These are phyloP conservation scores for Suhomyces sp. DNA, from an alignment of 805 yeast species.

Conservation along the genomic window DNA sequence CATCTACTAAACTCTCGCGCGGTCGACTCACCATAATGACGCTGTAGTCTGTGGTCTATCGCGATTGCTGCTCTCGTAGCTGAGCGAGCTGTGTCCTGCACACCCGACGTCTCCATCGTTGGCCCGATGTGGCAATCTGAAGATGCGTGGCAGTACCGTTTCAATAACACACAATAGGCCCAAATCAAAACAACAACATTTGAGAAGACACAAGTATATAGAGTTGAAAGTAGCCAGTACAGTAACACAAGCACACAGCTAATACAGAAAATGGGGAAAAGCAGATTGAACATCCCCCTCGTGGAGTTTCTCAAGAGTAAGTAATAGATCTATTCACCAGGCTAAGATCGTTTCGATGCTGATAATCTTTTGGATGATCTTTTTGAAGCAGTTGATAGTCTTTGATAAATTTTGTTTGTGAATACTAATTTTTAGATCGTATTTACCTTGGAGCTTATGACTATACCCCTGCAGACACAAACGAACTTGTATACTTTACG, in stretches of 20 bases:
- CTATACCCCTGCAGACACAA: constrained; percentile 70
- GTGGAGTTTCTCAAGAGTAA: constrained; percentile 44
- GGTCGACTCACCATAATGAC: neutral
- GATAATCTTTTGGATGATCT: neutral
- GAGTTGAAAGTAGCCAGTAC: neutral
- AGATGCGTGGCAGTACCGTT: neutral
- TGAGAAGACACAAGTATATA: neutral
- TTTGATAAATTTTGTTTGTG: constrained; percentile 25
- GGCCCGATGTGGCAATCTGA: neutral
- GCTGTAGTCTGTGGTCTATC: neutral
- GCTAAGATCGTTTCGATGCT: neutral
- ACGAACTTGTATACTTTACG: constrained; percentile 77
- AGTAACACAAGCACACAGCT: neutral
- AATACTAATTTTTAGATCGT: constrained; percentile 39
- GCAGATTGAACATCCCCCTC: constrained; percentile 28
- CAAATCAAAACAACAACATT: constrained; percentile 3
- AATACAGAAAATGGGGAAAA: constrained; percentile 14
- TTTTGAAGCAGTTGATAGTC: neutral
- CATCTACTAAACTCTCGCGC: neutral
- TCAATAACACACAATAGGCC: constrained; percentile 3
- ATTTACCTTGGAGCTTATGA: constrained; percentile 91
- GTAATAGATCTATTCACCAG: constrained; percentile 14
- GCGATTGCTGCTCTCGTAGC: neutral
- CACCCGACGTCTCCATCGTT: neutral
- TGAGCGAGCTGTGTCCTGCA: neutral